Base-by-base conservation (phyloP, 2,329 filamentous ascomycete species). In the Geosmithia morbida region DNA sequence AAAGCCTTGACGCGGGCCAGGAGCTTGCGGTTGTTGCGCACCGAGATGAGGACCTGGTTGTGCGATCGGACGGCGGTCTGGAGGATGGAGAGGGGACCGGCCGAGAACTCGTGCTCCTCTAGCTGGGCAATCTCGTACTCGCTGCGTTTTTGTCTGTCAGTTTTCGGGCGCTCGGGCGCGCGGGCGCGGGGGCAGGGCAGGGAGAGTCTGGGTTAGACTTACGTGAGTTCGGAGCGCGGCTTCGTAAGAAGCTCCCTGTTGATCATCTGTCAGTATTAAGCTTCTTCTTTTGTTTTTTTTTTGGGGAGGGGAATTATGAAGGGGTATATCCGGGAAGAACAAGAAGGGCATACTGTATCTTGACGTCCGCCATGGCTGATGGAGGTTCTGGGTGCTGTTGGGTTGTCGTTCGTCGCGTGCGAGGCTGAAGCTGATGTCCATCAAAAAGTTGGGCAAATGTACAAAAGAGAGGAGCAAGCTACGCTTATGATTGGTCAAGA, bases 1-100 rank as follows among this genome's bases (percentile, higher is more conserved):
- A 98, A 98, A 7, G 92, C 92, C 74, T 98, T 98, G 61, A 98
- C 90, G 53, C 92, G 85, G 46, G 90, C 92, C 48, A 98, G 82
- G 44, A 98, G 77, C 74, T 98, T 98, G 68, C 90, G 85, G 74
- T 97, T 97, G 78, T 95, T 96, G 55, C 92, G 88, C 70, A 90
- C 90, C 48, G 87, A 95, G 62, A 98, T 96, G 54, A 98, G 80
- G 52, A 98, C 90, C 69, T 97, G 92, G 42, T 85, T 86, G 71
- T 96, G 90, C 54, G 85, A 86, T 63, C 89, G 86, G 49, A 96
- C 92, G 54, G 92, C 92, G 50, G 92, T 96, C 70, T 97, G 90
- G 51, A 98, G 85, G 59, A 98, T 92, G 5, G 88, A 96, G 43
- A 97, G 66, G 44, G 70, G 70, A 6, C 70, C 68, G 43, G 66